phyloP scores from a whole-genome alignment of 2,329 filamentous ascomycete species.

The Pseudogymnoascus sp. region DNA sequence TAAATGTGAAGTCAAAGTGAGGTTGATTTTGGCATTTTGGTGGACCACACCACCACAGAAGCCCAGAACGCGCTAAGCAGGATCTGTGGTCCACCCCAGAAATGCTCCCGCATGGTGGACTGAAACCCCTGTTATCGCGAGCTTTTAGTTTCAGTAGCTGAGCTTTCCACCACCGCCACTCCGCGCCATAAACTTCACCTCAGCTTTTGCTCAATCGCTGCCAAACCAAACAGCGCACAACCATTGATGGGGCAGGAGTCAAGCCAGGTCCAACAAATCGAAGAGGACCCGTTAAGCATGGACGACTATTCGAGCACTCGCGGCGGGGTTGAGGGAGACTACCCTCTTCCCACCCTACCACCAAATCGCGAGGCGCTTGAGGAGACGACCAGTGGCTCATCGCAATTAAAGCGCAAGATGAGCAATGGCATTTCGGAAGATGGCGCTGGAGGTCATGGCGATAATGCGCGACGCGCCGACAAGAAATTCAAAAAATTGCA shows the following conservation, averaged over 20 bases:
- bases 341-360: neutral
- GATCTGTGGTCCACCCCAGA: conserved; percentile 1
- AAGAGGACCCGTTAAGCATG: neutral
- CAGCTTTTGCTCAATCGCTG: neutral
- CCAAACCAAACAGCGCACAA: neutral
- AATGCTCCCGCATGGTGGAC: neutral
- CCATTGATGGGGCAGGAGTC: conserved; percentile 3
- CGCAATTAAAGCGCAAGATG: neutral
- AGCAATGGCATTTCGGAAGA: neutral
- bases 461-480: neutral
- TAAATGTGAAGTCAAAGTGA: neutral
- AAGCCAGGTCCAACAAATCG: neutral
- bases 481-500: neutral
- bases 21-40: neutral
- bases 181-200: neutral
- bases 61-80: neutral
- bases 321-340: neutral
- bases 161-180: neutral
- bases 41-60: neutral
- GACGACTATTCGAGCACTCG: conserved; percentile 1
- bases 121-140: conserved; percentile 8
- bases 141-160: neutral
- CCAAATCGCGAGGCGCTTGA: neutral
- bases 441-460: neutral
- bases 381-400: neutral